Evolutionary conservation across 176 grass and related monocot species (phyloP), one percentile per base, ranked within the genome.

Genomic region (Carex kokanica): DNA sequence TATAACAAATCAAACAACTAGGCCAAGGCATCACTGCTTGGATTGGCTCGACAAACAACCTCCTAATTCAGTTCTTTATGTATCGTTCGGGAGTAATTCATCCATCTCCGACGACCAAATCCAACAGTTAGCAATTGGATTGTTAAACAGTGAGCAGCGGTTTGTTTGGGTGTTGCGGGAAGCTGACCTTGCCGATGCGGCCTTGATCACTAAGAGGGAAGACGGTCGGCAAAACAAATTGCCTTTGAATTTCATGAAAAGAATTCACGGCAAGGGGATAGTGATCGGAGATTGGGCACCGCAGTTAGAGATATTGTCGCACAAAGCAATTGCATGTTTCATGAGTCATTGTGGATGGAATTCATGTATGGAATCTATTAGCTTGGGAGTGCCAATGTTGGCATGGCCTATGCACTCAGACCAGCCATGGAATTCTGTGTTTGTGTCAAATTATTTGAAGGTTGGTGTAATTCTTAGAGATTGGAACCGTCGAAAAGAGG

Each of bases 321-420:
- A 91, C 65, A 27, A 36, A 10, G 54, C 88, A 17, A 90, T 85
- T 13, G 86, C 80, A 8, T 83, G 80, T 24, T 95, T 95, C 88
- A 87, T 92, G 88, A 95, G 90, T 88, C 88, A 94, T 79, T 92
- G 93, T 31, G 93, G 93, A 13, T 95, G 93, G 93, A 95, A 95
- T 72, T 95, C 93, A 11, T 88, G 86, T 18, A 21, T 92, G 52
- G 93, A 95, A 65, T 88, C 88, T 82, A 23, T 95, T 47, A 88
- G 91, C 88, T 66, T 88, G 43, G 90, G 93, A 18, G 89, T 90
- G 66, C 78, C 81, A 2, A 29, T 95, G 0, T 55, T 92, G 0
- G 88, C 88, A 5, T 95, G 90, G 93, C 88, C 93, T 0, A 88
- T 95, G 90, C 88, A 89, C 81, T 88, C 85, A 13, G 93, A 92